Base-by-base conservation (phyloP, 768 basidiomycete genomes). In the Erythrobasidium yunnanense region DNA sequence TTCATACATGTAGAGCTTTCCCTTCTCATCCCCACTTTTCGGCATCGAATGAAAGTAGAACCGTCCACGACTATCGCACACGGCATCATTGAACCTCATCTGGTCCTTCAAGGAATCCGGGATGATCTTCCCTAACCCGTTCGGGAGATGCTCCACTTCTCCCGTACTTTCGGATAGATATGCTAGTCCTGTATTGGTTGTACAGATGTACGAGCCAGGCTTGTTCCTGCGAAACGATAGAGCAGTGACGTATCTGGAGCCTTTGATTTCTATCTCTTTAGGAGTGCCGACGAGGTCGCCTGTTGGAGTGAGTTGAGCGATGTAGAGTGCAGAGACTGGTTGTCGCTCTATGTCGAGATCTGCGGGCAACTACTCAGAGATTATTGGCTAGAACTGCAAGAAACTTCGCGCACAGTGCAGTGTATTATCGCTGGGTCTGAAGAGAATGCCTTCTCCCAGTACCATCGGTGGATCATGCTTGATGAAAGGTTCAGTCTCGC, bases 11-110 rank as follows among this genome's bases (percentile, higher is more conserved):
- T 58, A 66, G 13, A 66, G 45, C 45, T 58, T 66, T 2, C 55
- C 66, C 17, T 47, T n/a, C 30, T 60, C 2, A 30, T 45, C 52
- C 29, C 52, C 66, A n/a, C 60, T 45, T 18, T 33, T 13, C 4
- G 45, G 35, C 66, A 66, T 55, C 17, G 63, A 45, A 30, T 66
- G 66, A 38, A 66, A 66, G 35, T 57, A 66, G 55, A 66, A 66
- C n/a, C 55, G 54, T 29, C 66, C 66, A 17, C 60, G 38, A 22
- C 29, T 18, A 29, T 66, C 66, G 42, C 62, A 65, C 22, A 30
- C 25, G 3, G 53, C 66, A 62, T 66, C 66, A 47, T 66, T 66
- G 55, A 66, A 58, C 20, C 66, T 32, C 56, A 66, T 62, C 8
- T 20, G 8, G 7, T 66, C 66, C 27, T 30, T 33, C 30, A 50